Base-by-base conservation (phyloP, 495 filamentous ascomycete genomes). In the Copromyces sp. region DNA sequence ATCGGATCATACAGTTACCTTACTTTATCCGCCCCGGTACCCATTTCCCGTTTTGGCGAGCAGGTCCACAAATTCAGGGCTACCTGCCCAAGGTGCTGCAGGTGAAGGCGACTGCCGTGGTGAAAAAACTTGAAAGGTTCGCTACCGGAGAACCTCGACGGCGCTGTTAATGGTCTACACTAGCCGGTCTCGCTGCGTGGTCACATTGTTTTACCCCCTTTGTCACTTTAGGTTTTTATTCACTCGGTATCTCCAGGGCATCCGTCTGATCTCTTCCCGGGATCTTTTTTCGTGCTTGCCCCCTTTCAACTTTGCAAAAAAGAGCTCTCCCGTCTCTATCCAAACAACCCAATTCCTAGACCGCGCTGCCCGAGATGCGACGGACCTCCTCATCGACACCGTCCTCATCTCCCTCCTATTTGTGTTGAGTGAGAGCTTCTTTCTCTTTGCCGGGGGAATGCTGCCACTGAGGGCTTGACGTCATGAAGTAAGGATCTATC, bases 401-500 rank as follows among this genome's bases (percentile, higher is more conserved):
- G 8, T 40, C 53, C 53, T 65, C 53, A 12, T 35, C 53, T 65
- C 12, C 14, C 12, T 61, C 32, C 24, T 61, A 8, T 61, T 32
- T 3, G 53, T 61, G 53, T 61, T 61, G 24, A 17, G 53, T 65
- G 53, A 65, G 53, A 29, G 53, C 53, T 35, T 35, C 53, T 65
- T 65, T 65, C 29, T 35, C 29, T 17, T 65, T 6, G 35, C 29
- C 29, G 53, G 53, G 35, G 53, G 53, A 65, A 65, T 65, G 53
- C 53, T 35, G 53, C 53, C 53, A 65, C 69, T 47, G 29, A 72
- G 69, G 72, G 70, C 45, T 73, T 80, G 77, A 80, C 78, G 77
- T 80, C 77, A 80, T 80, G 78, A 80, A 80, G 78, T 80, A 74
- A 80, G 78, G 42, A 35, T 9, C 24, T 29, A 0, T 24, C 24